Evolutionary conservation across 371 early-diverging fungal genomes (phyloP), one percentile per base, ranked within the genome.

Genomic region (Basidiobolus meristosporus): DNA sequence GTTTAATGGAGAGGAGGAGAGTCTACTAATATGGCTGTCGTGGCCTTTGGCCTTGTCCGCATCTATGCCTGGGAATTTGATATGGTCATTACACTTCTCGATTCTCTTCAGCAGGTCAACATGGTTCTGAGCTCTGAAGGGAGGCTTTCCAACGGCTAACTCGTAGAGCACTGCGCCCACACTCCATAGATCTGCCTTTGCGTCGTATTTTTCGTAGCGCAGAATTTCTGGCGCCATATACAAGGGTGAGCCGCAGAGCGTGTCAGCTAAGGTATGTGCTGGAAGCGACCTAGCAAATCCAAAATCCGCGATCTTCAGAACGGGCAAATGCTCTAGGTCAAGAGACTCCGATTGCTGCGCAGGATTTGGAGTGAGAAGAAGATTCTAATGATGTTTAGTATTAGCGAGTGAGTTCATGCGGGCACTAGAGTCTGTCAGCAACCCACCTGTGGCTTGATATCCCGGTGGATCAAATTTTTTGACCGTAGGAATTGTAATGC

Each of bases 171-270:
- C 88, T 6, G 90, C 82, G 1, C 98, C 98, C 6, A 97, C 74
- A 42, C 87, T 86, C 98, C 98, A 98, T 18, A 98, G 53, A 55
- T 98, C 98, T 0, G 90, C 91, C 50, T 80, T 82, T 15, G 90
- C 88, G 31, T 87, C 87, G 50, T 95, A 95, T 37, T 77, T 83
- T 51, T 88, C 82, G 38, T 85, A 84, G 7, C 80, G 73, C 18
- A 95, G 57, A 17, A 95, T 90, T 53, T 93, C 95, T 3, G 96
- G 95, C 0, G 90, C 95, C 96, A 95, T 95, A 52, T 95, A 95
- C 11, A 93, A 60, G 20, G 78, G 95, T 12, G 91, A 91, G 0
- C 96, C 96, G 42, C 96, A 96, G 14, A 95, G 62, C 0, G 97
- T 96, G 39, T 90, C 87, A 0, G 97, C 93, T 40, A 96, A 53